Evolutionary conservation across 2,329 filamentous ascomycete genomes (phyloP), one percentile per base, ranked within the genome.

Genomic region (Penicillium sp.): DNA sequence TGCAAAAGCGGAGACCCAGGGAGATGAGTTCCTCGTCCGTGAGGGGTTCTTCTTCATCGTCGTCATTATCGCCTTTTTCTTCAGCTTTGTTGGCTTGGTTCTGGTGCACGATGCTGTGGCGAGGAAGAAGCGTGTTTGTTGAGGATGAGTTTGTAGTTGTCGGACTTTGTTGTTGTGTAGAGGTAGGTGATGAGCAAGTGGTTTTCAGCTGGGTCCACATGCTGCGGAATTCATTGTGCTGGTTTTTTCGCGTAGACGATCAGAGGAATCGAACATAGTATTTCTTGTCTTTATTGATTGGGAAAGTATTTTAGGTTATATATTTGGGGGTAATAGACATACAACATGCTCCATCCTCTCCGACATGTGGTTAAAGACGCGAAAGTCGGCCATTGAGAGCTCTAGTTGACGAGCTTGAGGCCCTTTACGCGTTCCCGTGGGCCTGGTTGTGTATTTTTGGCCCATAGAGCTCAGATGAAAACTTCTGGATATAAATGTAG

Each of bases 191-290:
- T 11, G 80, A 81, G 71, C 88, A 91, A 26, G 91, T n/a, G n/a
- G n/a, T n/a, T n/a, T n/a, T n/a, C n/a, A n/a, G n/a, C n/a, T n/a
- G n/a, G n/a, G n/a, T n/a, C n/a, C n/a, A n/a, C n/a, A n/a, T n/a
- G n/a, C n/a, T n/a, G n/a, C n/a, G 90, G 82, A 95, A 95, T 79
- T 91, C 85, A 69, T 88, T 87, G 79, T 95, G 91, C 88, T 91
- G 17, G 35, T 52, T 26, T 64, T 69, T 46, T 55, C 45, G 41
- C 9, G 17, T 54, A 29, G 30, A 5, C 19, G 19, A 23, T 15
- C 3, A 30, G 44, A 44, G 35, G 38, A 30, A 19, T 46, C 15
- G 45, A 15, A 19, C 26, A 26, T 26, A 26, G 2, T 26, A 4
- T 26, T 26, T 26, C 26, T 26, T 26, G 26, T 26, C 26, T 26